phyloP scores from a whole-genome alignment of 176 grass and related monocot genomes.

The Raddia distichophylla region DNA sequence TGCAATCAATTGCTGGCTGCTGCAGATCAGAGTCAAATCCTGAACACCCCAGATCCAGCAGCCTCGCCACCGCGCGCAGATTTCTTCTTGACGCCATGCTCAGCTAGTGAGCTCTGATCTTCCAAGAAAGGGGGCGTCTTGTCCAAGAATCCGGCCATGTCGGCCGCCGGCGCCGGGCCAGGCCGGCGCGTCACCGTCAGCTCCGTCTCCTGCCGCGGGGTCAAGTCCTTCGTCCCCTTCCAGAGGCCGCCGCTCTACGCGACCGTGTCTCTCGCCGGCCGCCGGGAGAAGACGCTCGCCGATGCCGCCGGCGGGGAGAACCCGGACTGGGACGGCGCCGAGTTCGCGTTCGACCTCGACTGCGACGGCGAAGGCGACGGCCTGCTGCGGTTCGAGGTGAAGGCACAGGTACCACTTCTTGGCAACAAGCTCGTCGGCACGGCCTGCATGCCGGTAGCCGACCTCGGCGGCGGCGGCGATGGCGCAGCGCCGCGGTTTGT shows the following conservation, averaged over 20 bases:
- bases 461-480: slow-evolving; percentile 27
- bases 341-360: slow-evolving; percentile 53
- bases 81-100: background rate
- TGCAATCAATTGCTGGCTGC: background rate
- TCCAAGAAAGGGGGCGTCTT: background rate
- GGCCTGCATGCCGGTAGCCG: slow-evolving; percentile 41
- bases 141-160: slow-evolving; percentile 32
- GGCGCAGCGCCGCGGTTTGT: slow-evolving; percentile 16
- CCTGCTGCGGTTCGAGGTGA: slow-evolving; percentile 60
- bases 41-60: background rate
- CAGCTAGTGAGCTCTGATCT: background rate
- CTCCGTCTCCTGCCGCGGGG: slow-evolving; percentile 59
- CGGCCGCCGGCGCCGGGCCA: background rate
- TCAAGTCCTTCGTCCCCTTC: slow-evolving; percentile 59
- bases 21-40: background rate
- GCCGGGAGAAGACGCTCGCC: slow-evolving; percentile 49
- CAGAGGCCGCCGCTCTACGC: slow-evolving; percentile 62
- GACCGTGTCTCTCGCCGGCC: slow-evolving; percentile 54
- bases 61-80: background rate
- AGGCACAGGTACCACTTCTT: slow-evolving; percentile 56
- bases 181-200: slow-evolving; percentile 44
- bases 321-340: slow-evolving; percentile 60
- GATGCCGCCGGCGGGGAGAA: slow-evolving; percentile 59
- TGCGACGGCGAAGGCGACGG: background rate
- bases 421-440: slow-evolving; percentile 58